These are phyloP conservation scores for Coprinopsis cinerea DNA, from an alignment of 768 basidiomycete genomes.

Conservation along the genomic window DNA sequence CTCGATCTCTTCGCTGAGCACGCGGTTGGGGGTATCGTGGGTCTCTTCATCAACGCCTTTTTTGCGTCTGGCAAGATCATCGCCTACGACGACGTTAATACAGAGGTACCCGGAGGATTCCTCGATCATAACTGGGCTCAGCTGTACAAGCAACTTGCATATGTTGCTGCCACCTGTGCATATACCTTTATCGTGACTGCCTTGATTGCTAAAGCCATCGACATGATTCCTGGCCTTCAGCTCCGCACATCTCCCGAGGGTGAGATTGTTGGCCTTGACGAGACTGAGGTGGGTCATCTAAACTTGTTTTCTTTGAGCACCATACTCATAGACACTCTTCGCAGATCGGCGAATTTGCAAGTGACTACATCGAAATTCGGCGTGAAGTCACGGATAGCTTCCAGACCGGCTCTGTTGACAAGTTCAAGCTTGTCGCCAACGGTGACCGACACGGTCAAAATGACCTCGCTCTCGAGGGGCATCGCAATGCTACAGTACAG, in stretches of 20 bases:
- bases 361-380: constrained; percentile 64
- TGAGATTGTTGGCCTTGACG: constrained; percentile 63
- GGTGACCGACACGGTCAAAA: constrained; percentile 35
- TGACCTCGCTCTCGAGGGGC: constrained; percentile 21
- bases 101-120: constrained; percentile 55
- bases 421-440: constrained; percentile 24
- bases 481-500: neutral
- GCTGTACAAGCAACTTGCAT: constrained; percentile 71
- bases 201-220: constrained; percentile 48
- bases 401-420: constrained; percentile 3
- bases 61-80: constrained; percentile 66
- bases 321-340: no score
- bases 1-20: constrained; percentile 93
- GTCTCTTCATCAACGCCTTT: constrained; percentile 65
- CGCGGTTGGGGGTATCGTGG: constrained; percentile 78
- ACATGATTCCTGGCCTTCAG: constrained; percentile 52
- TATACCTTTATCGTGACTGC: constrained; percentile 64
- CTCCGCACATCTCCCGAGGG: constrained; percentile 49
- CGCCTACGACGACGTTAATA: constrained; percentile 61
- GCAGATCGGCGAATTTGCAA: constrained; percentile 66
- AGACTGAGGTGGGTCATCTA: constrained; percentile 50
- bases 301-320: neutral
- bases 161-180: constrained; percentile 48
- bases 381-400: constrained; percentile 46
- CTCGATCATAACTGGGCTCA: constrained; percentile 74